Conservation (phyloP, 2,329 filamentous ascomycete genomes). For the Neofusicoccum umdonicola region DNA sequence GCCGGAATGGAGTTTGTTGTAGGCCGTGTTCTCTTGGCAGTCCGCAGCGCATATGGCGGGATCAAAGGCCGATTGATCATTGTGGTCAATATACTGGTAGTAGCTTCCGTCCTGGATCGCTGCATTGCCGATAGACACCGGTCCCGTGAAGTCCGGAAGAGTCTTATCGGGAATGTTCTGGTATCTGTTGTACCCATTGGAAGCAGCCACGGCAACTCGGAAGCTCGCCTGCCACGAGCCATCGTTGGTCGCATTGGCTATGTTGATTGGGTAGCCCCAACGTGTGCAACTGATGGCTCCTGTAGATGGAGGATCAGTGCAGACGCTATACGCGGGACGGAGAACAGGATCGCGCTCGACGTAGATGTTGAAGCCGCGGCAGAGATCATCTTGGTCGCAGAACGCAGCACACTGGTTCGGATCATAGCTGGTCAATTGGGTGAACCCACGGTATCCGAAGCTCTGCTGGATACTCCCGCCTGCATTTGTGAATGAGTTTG, state of each 20-base stretch:
- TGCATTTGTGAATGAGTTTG: conserved; percentile 16
- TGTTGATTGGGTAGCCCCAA: conserved; percentile 14
- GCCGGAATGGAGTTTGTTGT: conserved; percentile 30
- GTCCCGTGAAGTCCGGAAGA: conserved; percentile 23
- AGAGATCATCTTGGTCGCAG: conserved; percentile 19
- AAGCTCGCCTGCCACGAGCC: background rate
- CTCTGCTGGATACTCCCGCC: conserved; percentile 9
- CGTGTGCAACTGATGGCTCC: background rate
- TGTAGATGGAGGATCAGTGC: conserved; percentile 30
- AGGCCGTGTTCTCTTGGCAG: conserved; percentile 35
- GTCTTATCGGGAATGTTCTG: background rate
- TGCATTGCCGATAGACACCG: conserved; percentile 20
- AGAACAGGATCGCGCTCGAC: conserved; percentile 24
- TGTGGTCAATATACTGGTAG: conserved; percentile 31
- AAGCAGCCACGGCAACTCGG: background rate
- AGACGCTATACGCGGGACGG: conserved; percentile 27
- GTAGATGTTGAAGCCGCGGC: conserved; percentile 24
- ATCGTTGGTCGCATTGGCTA: background rate
- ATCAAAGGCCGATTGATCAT: conserved; percentile 27
- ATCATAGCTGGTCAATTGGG: conserved; percentile 18
- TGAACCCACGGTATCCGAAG: conserved; percentile 19
- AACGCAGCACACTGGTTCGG: conserved; percentile 14
- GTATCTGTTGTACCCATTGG: conserved; percentile 27
- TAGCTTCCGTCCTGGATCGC: conserved; percentile 28
- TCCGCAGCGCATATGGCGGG: conserved; percentile 32